A percentile compares a stretch with the other conserved stretches of the same genome.
These are phyloP conservation scores for Tetradesmus obliquus DNA, from an alignment of 139 green algal genomes.

Conservation along the genomic window DNA sequence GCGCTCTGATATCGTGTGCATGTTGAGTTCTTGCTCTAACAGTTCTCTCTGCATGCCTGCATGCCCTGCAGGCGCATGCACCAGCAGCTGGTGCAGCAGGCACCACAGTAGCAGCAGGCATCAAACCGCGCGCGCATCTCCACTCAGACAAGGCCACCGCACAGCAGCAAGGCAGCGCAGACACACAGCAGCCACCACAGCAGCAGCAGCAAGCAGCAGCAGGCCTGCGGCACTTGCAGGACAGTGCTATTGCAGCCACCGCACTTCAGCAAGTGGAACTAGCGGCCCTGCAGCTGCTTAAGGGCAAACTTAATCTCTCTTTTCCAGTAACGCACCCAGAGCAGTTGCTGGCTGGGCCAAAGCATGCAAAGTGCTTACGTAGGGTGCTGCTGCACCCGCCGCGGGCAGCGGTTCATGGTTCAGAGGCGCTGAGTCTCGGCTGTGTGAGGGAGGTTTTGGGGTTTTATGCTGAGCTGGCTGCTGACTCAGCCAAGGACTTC, in stretches of 20 bases:
- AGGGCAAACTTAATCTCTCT: background rate
- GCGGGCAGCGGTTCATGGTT: background rate
- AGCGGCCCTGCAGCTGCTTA: slow-evolving; percentile 15
- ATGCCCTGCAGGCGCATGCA: background rate
- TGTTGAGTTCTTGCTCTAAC: too few relatives aligned
- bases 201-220: background rate
- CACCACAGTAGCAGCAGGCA: background rate
- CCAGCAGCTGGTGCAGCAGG: background rate
- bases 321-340: background rate
- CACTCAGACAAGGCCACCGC: background rate
- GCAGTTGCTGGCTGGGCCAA: background rate
- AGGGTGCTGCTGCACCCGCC: background rate
- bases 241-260: background rate
- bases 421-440: background rate
- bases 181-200: background rate
- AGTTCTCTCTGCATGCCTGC: background rate
- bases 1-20: too few relatives aligned
- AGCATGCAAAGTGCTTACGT: background rate
- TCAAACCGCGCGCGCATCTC: background rate
- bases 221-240: background rate
- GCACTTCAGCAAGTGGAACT: slow-evolving; percentile 16
- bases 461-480: background rate
- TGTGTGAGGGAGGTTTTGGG: slow-evolving; percentile 5
- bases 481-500: slow-evolving; percentile 19
- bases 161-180: background rate